Evolutionary conservation across 2,329 filamentous ascomycete species (phyloP).

Genomic region (Ceratocystis alfenasii): DNA sequence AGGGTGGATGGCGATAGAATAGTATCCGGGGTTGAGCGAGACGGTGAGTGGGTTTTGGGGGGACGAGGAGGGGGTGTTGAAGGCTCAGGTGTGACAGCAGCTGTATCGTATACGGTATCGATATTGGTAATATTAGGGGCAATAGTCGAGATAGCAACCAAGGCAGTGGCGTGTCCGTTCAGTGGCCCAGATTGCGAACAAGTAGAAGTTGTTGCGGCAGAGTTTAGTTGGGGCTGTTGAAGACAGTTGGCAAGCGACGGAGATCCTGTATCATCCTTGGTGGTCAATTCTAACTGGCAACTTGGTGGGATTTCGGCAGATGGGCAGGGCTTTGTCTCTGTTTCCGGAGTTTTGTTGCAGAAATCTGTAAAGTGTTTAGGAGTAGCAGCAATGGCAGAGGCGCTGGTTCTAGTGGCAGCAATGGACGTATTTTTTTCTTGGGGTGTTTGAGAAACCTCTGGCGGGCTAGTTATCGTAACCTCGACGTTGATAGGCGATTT

Average conservation of each 20-base stretch:
- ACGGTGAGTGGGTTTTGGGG: neutral
- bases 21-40: neutral
- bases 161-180: neutral
- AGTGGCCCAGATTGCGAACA: neutral
- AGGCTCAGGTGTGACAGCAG: neutral
- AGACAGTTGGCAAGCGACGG: neutral
- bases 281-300: neutral
- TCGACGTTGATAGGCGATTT: neutral
- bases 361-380: neutral
- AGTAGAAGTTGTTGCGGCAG: neutral
- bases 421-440: neutral
- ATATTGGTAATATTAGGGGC: neutral
- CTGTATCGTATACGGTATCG: neutral
- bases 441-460: slow-evolving; percentile 1
- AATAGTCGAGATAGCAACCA: neutral
- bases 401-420: neutral
- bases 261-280: neutral
- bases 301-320: neutral
- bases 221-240: neutral
- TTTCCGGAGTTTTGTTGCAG: neutral
- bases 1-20: slow-evolving; percentile 9
- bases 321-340: neutral
- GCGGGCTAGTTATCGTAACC: neutral
- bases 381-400: neutral
- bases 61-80: slow-evolving; percentile 14